Evolutionary conservation across 176 grass and related monocot species (phyloP).

Genomic region (Lolium multiflorum): DNA sequence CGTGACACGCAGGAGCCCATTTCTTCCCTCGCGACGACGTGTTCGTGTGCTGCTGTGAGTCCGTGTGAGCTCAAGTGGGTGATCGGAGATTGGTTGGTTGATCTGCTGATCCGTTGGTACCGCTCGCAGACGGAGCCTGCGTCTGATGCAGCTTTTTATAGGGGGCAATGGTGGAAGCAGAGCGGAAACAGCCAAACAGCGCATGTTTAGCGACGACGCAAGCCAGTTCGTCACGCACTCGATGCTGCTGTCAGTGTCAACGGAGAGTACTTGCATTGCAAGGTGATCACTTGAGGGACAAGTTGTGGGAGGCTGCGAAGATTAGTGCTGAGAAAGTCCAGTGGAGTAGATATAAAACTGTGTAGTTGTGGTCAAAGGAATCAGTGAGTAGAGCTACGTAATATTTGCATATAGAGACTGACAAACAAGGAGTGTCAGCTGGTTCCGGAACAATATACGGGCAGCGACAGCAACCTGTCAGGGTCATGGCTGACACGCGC

Average conservation of each 20-base stretch:
- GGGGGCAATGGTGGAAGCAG: neutral
- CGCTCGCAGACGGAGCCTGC: neutral
- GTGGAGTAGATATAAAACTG: neutral
- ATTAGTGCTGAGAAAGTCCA: neutral
- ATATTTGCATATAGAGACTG: too few relatives aligned
- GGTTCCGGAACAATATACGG: too few relatives aligned
- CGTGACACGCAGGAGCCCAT: neutral
- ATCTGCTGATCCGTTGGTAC: neutral
- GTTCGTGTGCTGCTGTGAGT: too few relatives aligned
- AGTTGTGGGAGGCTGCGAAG: neutral
- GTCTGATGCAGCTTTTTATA: neutral
- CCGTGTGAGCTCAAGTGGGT: too few relatives aligned
- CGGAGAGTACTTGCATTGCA: neutral
- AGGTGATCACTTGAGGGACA: neutral
- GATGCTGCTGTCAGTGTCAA: neutral
- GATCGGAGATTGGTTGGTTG: neutral
- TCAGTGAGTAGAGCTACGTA: too few relatives aligned
- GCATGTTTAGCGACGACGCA: neutral
- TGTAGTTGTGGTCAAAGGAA: neutral
- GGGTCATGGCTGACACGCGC: too few relatives aligned
- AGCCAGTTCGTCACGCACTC: constrained; percentile 15
- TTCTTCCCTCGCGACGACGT: neutral
- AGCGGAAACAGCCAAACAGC: neutral
- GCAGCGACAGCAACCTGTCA: too few relatives aligned
- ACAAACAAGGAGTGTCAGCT: too few relatives aligned